Conservation (phyloP, 176 grass and related monocot genomes). For the Alopecurus myosuroides region DNA sequence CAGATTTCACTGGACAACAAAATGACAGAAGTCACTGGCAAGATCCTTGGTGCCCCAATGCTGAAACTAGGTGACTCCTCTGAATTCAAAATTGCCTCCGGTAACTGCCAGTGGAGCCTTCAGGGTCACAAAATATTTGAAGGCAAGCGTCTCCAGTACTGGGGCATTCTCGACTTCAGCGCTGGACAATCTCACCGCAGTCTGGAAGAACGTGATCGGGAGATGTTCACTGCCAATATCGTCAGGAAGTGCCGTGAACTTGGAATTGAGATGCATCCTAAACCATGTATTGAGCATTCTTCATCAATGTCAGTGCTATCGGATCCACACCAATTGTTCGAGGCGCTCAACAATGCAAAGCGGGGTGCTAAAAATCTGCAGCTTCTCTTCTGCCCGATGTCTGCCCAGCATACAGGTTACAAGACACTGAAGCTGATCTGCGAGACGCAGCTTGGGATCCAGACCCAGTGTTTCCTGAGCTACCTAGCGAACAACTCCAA, state of each 20-base stretch:
- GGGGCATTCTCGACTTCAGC: conserved; percentile 49
- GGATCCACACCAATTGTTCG: background rate
- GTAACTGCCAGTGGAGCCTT: conserved; percentile 38
- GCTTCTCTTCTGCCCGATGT: conserved; percentile 57
- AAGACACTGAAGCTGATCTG: conserved; percentile 55
- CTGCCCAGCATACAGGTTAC: conserved; percentile 41
- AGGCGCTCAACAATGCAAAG: conserved; percentile 31
- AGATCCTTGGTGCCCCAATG: conserved; percentile 26
- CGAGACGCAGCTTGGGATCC: conserved; percentile 54
- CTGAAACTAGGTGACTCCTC: conserved; percentile 15
- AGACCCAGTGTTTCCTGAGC: conserved; percentile 50
- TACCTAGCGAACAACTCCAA: background rate
- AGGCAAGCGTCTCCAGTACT: conserved; percentile 17
- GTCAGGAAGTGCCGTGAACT: conserved; percentile 26
- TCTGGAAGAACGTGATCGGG: background rate
- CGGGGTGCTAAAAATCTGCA: conserved; percentile 2
- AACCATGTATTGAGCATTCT: background rate
- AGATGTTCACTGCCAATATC: background rate
- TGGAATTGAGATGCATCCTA: conserved; percentile 11
- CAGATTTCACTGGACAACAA: conserved; percentile 3
- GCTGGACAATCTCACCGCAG: background rate
- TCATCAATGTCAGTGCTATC: conserved; percentile 31
- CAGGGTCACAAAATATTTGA: background rate
- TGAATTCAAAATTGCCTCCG: background rate
- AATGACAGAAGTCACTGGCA: conserved; percentile 49